phyloP scores from a whole-genome alignment of 2,329 filamentous ascomycete genomes.

The Aspergillus quadricinctus region DNA sequence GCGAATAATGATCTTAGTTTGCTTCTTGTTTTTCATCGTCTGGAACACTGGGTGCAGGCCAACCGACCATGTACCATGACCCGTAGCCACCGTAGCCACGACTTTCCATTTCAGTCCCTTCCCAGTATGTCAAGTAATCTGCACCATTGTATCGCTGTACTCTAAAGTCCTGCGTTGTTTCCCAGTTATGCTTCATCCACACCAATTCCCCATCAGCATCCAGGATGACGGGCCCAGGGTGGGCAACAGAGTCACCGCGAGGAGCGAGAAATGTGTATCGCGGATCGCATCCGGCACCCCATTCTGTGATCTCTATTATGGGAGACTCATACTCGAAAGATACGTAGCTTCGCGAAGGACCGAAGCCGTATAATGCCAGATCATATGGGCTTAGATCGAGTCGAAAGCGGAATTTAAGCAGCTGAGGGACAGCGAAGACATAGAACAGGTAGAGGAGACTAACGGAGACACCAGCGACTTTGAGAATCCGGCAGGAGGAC shows the following conservation, averaged over 20 bases:
- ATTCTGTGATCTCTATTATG: constrained; percentile 20
- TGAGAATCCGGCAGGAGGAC: constrained; percentile 3
- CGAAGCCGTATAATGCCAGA: constrained; percentile 27
- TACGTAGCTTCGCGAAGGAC: constrained; percentile 22
- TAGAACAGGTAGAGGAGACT: constrained; percentile 17
- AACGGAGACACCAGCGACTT: constrained; percentile 3
- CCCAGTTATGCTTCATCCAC: constrained; percentile 23
- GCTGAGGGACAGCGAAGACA: constrained; percentile 14
- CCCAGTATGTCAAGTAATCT: constrained; percentile 25
- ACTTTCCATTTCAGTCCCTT: constrained; percentile 16
- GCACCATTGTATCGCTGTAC: constrained; percentile 22
- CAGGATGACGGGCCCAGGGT: constrained; percentile 25
- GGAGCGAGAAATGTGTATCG: constrained; percentile 30
- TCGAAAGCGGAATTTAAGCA: constrained; percentile 15
- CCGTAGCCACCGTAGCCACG: constrained; percentile 19
- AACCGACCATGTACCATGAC: constrained; percentile 23
- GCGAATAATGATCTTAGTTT: background rate
- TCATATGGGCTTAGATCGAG: constrained; percentile 23
- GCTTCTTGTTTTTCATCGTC: background rate
- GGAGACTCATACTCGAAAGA: constrained; percentile 29
- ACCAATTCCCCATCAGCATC: constrained; percentile 24
- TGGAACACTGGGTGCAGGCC: background rate
- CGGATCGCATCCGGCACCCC: constrained; percentile 23
- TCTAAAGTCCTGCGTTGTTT: constrained; percentile 22
- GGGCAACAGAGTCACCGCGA: constrained; percentile 26